Evolutionary conservation across 306 rosid species (phyloP).

Genomic region (Prunus mume): DNA sequence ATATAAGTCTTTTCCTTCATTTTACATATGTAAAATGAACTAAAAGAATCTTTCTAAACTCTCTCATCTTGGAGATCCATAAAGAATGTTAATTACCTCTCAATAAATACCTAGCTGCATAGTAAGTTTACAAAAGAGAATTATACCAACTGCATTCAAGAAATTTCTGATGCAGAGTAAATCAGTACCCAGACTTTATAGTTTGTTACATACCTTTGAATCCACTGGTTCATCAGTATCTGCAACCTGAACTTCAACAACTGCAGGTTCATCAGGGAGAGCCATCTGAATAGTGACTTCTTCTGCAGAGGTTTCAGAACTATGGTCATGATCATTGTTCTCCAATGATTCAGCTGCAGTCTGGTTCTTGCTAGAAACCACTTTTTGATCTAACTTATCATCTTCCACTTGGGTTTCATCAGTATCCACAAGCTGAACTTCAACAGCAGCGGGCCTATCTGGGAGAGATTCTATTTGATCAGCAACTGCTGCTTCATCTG

Average conservation of each 20-base stretch:
- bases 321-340: background rate
- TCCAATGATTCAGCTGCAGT: slow-evolving; percentile 20
- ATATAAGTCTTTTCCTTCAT: background rate
- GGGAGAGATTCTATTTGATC: background rate
- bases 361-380: slow-evolving; percentile 22
- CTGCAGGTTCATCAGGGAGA: slow-evolving; percentile 29
- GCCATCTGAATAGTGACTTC: slow-evolving; percentile 19
- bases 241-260: slow-evolving; percentile 25
- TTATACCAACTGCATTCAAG: background rate
- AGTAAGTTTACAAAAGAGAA: background rate
- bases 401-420: slow-evolving; percentile 26
- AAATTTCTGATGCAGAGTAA: background rate
- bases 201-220: slow-evolving; percentile 41
- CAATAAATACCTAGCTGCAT: background rate
- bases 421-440: background rate
- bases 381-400: slow-evolving; percentile 26
- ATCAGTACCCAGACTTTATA: background rate
- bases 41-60: background rate
- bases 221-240: slow-evolving; percentile 27
- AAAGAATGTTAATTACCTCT: background rate
- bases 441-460: background rate
- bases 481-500: slow-evolving; percentile 29
- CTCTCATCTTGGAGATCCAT: background rate
- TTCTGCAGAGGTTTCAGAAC: background rate
- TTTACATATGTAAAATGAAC: background rate